Base-by-base conservation (phyloP, 305 asterid species). In the Withania somnifera region DNA sequence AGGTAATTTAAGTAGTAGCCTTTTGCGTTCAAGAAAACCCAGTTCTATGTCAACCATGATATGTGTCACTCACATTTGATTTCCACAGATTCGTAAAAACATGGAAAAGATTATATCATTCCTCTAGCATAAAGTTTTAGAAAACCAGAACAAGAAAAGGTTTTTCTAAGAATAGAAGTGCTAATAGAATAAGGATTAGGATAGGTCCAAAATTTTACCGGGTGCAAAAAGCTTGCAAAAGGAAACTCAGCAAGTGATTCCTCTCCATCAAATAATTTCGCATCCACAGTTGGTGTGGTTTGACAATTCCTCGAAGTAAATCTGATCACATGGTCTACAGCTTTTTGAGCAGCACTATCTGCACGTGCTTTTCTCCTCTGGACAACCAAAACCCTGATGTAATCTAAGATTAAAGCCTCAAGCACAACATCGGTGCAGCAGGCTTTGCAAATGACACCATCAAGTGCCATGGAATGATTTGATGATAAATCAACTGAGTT, bases 211-310 rank as follows among this genome's bases (percentile, higher is more conserved):
- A 51, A 68, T 57, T 60, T 69, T 94, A 96, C 99, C 93, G 94
- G 91, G 88, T 94, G 92, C 71, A 94, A 86, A 83, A 96, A 91
- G 90, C 98, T 93, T 85, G 97, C 98, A 88, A 85, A 87, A 77
- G 99, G 99, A 88, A 96, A 96, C 88, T 94, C 98, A 66, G 98
- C 98, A 85, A 96, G 90, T 22, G 99, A 94, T 88, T 94, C 95
- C 84, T 91, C 93, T 83, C 95, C 98, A 88, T 93, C 91, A 45
- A 88, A 78, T 82, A 94, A 86, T 83, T 88, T 88, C 82, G 77
- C 83, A 22, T 89, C 88, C 78, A 86, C 79, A 85, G 85, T 86
- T 75, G 84, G 82, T 84, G 86, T 82, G 83, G 47, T 86, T 82
- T 81, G 87, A 83, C 63, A 76, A 86, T 88, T 87, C 76, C 85